These are phyloP conservation scores for Begonia fuchsioides DNA, from an alignment of 306 rosid genomes.

Conservation along the genomic window DNA sequence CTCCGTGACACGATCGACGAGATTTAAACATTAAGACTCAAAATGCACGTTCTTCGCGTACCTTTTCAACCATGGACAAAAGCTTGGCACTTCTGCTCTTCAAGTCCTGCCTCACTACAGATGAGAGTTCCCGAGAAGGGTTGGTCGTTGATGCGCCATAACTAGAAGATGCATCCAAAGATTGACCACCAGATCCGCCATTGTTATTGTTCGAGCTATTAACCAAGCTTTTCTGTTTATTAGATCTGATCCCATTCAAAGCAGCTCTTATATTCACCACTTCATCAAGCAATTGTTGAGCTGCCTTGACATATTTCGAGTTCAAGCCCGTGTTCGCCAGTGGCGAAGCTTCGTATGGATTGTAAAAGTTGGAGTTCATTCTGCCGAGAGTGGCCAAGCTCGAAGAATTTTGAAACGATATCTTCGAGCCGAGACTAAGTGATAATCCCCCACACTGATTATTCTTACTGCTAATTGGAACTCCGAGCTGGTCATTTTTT, in stretches of 20 bases:
- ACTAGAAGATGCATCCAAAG: constrained; percentile 26
- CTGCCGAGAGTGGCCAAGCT: not conserved
- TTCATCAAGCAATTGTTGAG: constrained; percentile 76
- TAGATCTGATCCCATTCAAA: constrained; percentile 42
- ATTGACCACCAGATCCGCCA: constrained; percentile 34
- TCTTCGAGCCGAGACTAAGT: constrained; percentile 64
- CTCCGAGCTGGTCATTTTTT: constrained; percentile 20
- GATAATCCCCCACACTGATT: constrained; percentile 62
- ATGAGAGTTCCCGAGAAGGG: constrained; percentile 37
- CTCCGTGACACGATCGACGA: too few relatives aligned
- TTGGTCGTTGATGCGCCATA: constrained; percentile 28
- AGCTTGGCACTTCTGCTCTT: constrained; percentile 64
- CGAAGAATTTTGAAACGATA: constrained; percentile 23
- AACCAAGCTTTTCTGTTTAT: constrained; percentile 27
- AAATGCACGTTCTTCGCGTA: constrained; percentile 10
- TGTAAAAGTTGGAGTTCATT: not conserved
- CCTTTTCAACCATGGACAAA: constrained; percentile 76
- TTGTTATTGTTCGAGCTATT: constrained; percentile 38
- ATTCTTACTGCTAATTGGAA: constrained; percentile 27
- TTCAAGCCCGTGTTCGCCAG: constrained; percentile 20
- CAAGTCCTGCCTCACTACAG: constrained; percentile 51
- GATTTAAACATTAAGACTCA: too few relatives aligned
- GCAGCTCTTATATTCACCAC: constrained; percentile 57
- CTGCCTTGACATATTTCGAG: constrained; percentile 51
- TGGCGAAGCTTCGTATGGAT: constrained; percentile 19